Conservation (phyloP, 495 filamentous ascomycete genomes). For the Chaetomidium leptoderma region DNA sequence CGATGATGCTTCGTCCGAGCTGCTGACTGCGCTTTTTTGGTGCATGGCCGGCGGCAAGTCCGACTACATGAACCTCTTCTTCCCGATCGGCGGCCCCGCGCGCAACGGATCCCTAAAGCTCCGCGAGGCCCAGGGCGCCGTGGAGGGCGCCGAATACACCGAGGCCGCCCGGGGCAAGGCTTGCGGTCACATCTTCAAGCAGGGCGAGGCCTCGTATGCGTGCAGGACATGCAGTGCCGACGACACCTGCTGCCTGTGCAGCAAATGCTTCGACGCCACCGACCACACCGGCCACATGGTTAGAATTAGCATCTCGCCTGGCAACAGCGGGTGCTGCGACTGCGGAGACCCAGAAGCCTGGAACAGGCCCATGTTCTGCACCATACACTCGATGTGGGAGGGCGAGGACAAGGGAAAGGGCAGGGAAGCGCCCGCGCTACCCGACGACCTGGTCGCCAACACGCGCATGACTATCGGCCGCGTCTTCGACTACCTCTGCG, state of each 20-base stretch:
- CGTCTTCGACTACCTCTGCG: constrained; percentile 87
- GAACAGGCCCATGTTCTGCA: constrained; percentile 81
- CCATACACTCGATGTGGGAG: constrained; percentile 73
- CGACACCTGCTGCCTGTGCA: constrained; percentile 81
- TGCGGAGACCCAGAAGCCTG: constrained; percentile 95
- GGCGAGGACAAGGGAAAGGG: constrained; percentile 60
- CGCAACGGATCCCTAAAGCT: constrained; percentile 66
- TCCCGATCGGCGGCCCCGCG: constrained; percentile 62
- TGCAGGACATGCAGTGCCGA: constrained; percentile 90
- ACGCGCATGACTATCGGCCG: constrained; percentile 81
- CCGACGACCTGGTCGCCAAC: constrained; percentile 64
- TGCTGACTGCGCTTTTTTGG: constrained; percentile 77
- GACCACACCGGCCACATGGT: constrained; percentile 95
- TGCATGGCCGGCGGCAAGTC: constrained; percentile 70
- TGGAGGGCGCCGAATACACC: constrained; percentile 92
- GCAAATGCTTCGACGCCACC: constrained; percentile 89
- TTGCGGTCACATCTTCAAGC: constrained; percentile 96
- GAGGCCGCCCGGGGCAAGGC: constrained; percentile 86
- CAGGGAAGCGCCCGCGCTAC: constrained; percentile 54
- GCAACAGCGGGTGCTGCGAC: constrained; percentile 94
- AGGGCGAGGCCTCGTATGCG: constrained; percentile 85
- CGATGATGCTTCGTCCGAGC: constrained; percentile 58
- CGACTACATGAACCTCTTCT: constrained; percentile 70
- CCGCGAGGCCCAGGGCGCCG: constrained; percentile 79
- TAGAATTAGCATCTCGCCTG: constrained; percentile 74